These are phyloP conservation scores for Chondrus crispus DNA, from an alignment of 23 red algal species.

Conservation along the genomic window DNA sequence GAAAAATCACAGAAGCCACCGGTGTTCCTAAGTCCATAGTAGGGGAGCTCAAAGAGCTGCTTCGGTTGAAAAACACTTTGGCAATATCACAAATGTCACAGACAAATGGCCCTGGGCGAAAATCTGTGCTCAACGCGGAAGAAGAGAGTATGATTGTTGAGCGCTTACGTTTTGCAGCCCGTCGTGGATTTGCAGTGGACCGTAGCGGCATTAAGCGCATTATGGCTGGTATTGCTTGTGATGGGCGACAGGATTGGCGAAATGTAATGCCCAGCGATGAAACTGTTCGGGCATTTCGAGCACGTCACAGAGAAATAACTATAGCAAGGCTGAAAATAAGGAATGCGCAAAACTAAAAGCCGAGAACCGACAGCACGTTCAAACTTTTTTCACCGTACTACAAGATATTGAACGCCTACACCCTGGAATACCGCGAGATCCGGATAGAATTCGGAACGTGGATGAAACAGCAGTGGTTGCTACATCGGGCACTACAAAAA, in stretches of 20 bases:
- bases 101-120: too few species aligned
- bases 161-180: neutral
- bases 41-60: too few species aligned
- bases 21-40: too few species aligned
- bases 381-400: neutral
- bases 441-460: neutral
- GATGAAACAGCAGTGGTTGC: neutral
- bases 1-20: too few species aligned
- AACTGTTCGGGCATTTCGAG: neutral
- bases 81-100: too few species aligned
- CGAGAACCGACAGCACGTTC: too few species aligned
- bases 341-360: slow-evolving; percentile 9
- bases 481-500: neutral
- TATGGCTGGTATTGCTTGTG: neutral
- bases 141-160: neutral
- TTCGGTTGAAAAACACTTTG: too few species aligned
- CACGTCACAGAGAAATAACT: neutral
- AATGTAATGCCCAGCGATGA: neutral
- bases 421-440: neutral
- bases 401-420: neutral
- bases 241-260: neutral
- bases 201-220: neutral
- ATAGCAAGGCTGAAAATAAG: neutral
- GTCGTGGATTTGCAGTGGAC: neutral
- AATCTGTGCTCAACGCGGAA: too few species aligned